phyloP scores from a whole-genome alignment of 2,329 filamentous ascomycete genomes.

The Dactylellina cionopaga region DNA sequence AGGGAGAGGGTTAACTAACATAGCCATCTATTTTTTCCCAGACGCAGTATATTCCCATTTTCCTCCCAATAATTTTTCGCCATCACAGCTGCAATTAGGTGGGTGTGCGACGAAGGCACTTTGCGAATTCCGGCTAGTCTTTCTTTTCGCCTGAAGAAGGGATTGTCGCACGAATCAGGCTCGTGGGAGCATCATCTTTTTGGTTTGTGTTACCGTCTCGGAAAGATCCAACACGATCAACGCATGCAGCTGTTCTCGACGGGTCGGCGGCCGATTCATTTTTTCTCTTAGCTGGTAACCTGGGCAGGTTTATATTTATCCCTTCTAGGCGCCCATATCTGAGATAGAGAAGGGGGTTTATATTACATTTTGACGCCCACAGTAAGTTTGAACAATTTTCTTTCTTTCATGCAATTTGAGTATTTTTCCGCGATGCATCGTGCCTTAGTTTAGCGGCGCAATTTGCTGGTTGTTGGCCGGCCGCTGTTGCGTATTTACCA shows the following conservation, averaged over 20 bases:
- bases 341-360: neutral
- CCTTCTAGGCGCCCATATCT: neutral
- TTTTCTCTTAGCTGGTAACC: neutral
- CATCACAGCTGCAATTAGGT: conserved; percentile 13
- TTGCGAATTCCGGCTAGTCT: conserved; percentile 33
- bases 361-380: neutral
- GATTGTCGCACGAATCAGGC: conserved; percentile 35
- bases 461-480: too few relatives aligned
- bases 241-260: conserved; percentile 29
- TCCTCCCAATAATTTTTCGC: conserved; percentile 26
- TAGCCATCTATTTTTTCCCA: neutral
- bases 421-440: too few relatives aligned
- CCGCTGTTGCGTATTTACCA: too few relatives aligned
- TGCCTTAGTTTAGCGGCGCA: too few relatives aligned
- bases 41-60: conserved; percentile 3
- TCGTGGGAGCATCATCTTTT: conserved; percentile 24
- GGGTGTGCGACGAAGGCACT: conserved; percentile 32
- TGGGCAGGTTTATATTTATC: neutral
- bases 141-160: conserved; percentile 12
- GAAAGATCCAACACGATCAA: conserved; percentile 50
- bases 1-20: neutral
- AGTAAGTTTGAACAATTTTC: too few relatives aligned
- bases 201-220: conserved; percentile 39
- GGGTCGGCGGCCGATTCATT: conserved; percentile 6
- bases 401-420: too few relatives aligned